phyloP scores from a whole-genome alignment of 345 rosid species.

The Gossypium raimondii region DNA sequence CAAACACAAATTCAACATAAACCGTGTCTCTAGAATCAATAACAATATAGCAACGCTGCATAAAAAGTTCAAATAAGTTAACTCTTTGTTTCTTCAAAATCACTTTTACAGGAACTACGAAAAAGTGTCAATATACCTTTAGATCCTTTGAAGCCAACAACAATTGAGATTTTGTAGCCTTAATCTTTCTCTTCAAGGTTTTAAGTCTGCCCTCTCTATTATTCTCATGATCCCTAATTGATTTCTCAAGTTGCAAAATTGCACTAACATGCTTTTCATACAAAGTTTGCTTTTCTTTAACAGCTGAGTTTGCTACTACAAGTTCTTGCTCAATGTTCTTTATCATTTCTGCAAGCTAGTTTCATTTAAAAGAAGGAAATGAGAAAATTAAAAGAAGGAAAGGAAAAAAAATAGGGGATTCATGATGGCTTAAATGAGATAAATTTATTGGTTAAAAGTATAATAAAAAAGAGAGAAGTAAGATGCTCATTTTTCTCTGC shows the following conservation, averaged over 20 bases:
- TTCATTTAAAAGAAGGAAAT: not conserved
- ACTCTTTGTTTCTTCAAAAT: not conserved
- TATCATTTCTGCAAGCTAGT: slow-evolving; percentile 79
- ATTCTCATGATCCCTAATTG: slow-evolving; percentile 74
- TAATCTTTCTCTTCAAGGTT: slow-evolving; percentile 68
- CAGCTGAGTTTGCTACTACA: slow-evolving; percentile 55
- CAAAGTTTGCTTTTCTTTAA: slow-evolving; percentile 61
- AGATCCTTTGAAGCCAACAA: slow-evolving; percentile 70
- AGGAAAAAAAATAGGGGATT: not conserved
- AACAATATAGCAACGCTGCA: not conserved
- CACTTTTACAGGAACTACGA: not conserved
- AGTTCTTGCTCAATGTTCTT: slow-evolving; percentile 81
- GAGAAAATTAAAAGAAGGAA: slow-evolving; percentile 7
- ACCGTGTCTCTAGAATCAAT: not conserved
- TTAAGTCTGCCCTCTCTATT: slow-evolving; percentile 80
- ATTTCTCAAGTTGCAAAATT: slow-evolving; percentile 61
- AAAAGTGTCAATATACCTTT: slow-evolving; percentile 41
- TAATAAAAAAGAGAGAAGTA: slow-evolving; percentile 12
- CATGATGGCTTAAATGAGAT: not conserved
- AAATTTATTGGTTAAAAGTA: slow-evolving; percentile 11
- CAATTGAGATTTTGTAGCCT: slow-evolving; percentile 61
- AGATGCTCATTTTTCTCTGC: slow-evolving; percentile 97
- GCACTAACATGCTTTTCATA: slow-evolving; percentile 45
- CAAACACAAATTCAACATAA: not conserved
- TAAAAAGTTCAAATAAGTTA: not conserved